Evolutionary conservation across 345 rosid species (phyloP), one percentile per base, ranked within the genome.

Genomic region (Barbarea vulgaris): DNA sequence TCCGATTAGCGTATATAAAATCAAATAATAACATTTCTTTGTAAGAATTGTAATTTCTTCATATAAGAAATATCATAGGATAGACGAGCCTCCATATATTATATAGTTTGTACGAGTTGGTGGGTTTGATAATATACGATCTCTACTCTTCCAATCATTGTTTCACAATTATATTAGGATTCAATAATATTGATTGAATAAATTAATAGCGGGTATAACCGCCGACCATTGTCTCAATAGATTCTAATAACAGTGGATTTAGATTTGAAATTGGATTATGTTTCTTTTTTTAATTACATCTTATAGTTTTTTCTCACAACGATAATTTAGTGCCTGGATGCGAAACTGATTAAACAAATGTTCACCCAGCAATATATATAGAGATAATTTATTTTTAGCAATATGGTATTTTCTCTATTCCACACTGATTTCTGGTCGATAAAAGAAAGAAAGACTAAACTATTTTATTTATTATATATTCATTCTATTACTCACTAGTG

Each of bases 151-250:
- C 30, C 44, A 77, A 71, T 64, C 39, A 77, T 70, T 47, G 71
- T n/a, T 39, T 33, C 22, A 62, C 28, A 25, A 69, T 4, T 12
- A 62, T 52, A 52, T 62, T 17, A 54, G 4, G 66, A 55, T 47
- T 56, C 48, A 63, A 72, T 51, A 58, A 72, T 51, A 58, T 50
- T 51, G 73, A 58, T 42, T n/a, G 39, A 51, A 33, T 56, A 54
- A 28, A 56, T 9, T 63, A 62, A 9, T 36, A 46, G 27, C 36
- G n/a, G n/a, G 50, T 19, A 71, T 57, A 71, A 77, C 70, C 50
- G 72, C 81, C 77, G 67, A 65, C 73, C 77, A 64, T 21, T 57
- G 46, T 48, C 72, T 77, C 39, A 3, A 74, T 57, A 77, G 55
- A 71, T 77, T 69, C 62, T 48, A 27, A 19, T 37, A 47, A 18